A percentile compares a stretch with the other conserved stretches of the same genome.
Evolutionary conservation across 805 yeast species (phyloP).

Genomic region (Metschnikowia matae): DNA sequence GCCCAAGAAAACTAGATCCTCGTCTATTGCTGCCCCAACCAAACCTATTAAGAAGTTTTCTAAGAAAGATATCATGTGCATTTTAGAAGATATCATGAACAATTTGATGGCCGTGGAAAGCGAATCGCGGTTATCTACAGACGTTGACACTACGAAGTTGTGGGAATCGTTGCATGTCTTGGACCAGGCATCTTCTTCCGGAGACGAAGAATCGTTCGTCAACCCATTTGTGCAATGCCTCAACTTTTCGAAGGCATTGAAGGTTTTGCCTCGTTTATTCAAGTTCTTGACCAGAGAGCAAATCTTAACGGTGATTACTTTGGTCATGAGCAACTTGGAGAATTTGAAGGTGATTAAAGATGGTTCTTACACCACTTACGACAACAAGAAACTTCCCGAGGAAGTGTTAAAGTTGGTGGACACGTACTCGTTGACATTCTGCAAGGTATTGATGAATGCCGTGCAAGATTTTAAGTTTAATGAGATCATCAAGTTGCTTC

Average conservation of each 20-base stretch:
- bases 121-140: constrained; percentile 33
- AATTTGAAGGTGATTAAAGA: constrained; percentile 71
- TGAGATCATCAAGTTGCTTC: constrained; percentile 73
- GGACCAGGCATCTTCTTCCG: constrained; percentile 54
- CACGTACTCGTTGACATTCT: constrained; percentile 71
- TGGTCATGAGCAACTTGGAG: constrained; percentile 75
- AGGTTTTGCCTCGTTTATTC: constrained; percentile 82
- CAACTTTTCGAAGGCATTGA: constrained; percentile 82
- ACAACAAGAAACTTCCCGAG: constrained; percentile 47
- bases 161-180: constrained; percentile 79
- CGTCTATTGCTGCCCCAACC: constrained; percentile 32
- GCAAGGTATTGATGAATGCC: constrained; percentile 79
- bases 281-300: constrained; percentile 76
- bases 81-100: constrained; percentile 75
- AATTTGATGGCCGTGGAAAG: constrained; percentile 79
- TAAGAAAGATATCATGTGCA: constrained; percentile 49
- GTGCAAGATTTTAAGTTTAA: constrained; percentile 76
- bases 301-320: constrained; percentile 69
- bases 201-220: constrained; percentile 44
- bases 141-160: constrained; percentile 41
- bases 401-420: constrained; percentile 60
- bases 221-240: constrained; percentile 82
- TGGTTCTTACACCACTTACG: constrained; percentile 72
- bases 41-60: constrained; percentile 30
- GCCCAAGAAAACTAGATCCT: constrained; percentile 26